phyloP scores from a whole-genome alignment of 352 stramenopile species.

The Plasmopara viticola region DNA sequence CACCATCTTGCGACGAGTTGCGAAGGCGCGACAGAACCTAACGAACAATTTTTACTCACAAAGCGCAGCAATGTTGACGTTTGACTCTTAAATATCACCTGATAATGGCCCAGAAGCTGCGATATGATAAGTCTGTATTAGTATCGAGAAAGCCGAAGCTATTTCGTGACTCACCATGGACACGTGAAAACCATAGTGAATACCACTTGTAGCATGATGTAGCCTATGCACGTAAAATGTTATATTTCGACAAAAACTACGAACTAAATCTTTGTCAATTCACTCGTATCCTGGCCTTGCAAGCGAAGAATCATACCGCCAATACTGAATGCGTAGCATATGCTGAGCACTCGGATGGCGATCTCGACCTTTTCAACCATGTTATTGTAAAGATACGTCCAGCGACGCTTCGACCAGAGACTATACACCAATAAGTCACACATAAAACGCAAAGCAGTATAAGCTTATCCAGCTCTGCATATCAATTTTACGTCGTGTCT shows the following conservation, averaged over 20 bases:
- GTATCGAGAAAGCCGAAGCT: neutral
- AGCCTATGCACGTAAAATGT: conserved; percentile 26
- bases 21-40: conserved; percentile 53
- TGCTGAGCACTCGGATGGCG: conserved; percentile 49
- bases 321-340: conserved; percentile 50
- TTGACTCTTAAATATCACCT: conserved; percentile 19
- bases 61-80: conserved; percentile 1
- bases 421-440: no score
- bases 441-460: neutral
- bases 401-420: conserved; percentile 12
- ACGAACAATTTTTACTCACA: neutral
- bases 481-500: conserved; percentile 22
- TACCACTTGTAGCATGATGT: conserved; percentile 69
- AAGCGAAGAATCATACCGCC: conserved; percentile 46
- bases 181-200: conserved; percentile 83
- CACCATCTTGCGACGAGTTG: conserved; percentile 40
- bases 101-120: conserved; percentile 73
- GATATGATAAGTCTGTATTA: conserved; percentile 3
- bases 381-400: neutral
- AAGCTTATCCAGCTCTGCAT: conserved; percentile 11
- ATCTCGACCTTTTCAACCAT: conserved; percentile 43
- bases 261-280: neutral
- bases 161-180: conserved; percentile 39
- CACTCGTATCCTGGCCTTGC: conserved; percentile 53
- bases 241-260: neutral